Conservation (phyloP, 164 flowering plant species). For the Tetrastigma voinierianum region DNA sequence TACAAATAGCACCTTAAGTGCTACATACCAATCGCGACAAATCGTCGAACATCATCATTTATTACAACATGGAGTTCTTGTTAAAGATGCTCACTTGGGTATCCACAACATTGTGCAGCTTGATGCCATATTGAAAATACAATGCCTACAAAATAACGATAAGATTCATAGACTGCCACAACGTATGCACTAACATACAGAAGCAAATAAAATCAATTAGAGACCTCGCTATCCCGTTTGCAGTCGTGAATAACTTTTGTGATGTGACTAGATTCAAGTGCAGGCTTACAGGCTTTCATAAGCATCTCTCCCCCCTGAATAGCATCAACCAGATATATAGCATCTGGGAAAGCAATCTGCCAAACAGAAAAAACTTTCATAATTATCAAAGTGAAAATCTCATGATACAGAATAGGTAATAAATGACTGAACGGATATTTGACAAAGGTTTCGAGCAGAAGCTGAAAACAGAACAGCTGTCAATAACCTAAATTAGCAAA, state of each 20-base stretch:
- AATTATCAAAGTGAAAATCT: background rate
- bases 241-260: slow-evolving; percentile 98
- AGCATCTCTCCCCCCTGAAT: slow-evolving; percentile 74
- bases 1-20: background rate
- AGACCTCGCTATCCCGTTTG: slow-evolving; percentile 98
- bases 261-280: slow-evolving; percentile 89
- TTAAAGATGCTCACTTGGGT: slow-evolving; percentile 64
- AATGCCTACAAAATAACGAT: slow-evolving; percentile 55
- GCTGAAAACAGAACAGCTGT: too few species aligned
- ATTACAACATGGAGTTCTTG: background rate
- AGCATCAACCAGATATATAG: slow-evolving; percentile 89
- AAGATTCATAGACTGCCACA: slow-evolving; percentile 5
- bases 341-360: slow-evolving; percentile 93
- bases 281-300: slow-evolving; percentile 95
- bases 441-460: too few species aligned
- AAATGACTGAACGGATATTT: too few species aligned
- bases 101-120: slow-evolving; percentile 82
- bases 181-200: slow-evolving; percentile 7
- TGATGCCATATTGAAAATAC: slow-evolving; percentile 86
- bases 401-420: background rate
- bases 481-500: too few species aligned
- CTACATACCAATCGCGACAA: background rate
- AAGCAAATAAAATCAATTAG: slow-evolving; percentile 19
- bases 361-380: slow-evolving; percentile 12
- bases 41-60: background rate